Evolutionary conservation across 371 early-diverging fungal species (phyloP), one percentile per base, ranked within the genome.

Genomic region (Actinomucor elegans): DNA sequence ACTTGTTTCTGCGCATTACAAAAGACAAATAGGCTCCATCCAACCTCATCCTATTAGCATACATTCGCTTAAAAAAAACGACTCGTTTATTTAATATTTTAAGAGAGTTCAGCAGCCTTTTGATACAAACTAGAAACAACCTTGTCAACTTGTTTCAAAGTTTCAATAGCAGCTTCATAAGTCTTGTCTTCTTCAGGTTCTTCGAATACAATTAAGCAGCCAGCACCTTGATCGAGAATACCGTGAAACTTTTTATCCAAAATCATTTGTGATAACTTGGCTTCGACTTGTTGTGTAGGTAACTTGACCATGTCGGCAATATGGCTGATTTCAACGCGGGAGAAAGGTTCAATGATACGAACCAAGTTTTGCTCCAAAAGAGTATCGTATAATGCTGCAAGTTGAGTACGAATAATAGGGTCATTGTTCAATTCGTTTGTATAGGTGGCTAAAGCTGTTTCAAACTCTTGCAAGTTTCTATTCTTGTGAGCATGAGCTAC

Each of bases 341-440:
- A 96, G 71, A 91, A 99, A 10, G 99, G 99, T 72, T 99, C 99
- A 65, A 99, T 98, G 57, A 99, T 87, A 35, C 97, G 92, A n/a
- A 92, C 78, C 64, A 99, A 75, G 71, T 99, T 98, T 66, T 97
- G 96, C 66, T 97, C 97, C 59, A 98, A 75, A 29, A 99, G 79
- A n/a, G 90, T 96, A 68, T 99, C 98, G 67, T 98, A 97, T 33
- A 98, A 81, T 9, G 92, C 86, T 11, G 88, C 87, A 46, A 98
- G 78, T 59, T 98, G 98, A 41, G 80, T 74, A 53, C 89, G 90
- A 64, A 97, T 93, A 45, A 97, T 93, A 27, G 91, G 91, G 75
- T 98, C 97, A 59, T 93, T 84, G 47, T 84, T 79, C 34, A 98
- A 79, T 74, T 96, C 94, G 48, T 84, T 80, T 53, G 88, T 88